Percentiles rank a stretch among this genome's conserved stretches.
Conservation (phyloP, 305 asterid species). For the Fraxinus sp. region DNA sequence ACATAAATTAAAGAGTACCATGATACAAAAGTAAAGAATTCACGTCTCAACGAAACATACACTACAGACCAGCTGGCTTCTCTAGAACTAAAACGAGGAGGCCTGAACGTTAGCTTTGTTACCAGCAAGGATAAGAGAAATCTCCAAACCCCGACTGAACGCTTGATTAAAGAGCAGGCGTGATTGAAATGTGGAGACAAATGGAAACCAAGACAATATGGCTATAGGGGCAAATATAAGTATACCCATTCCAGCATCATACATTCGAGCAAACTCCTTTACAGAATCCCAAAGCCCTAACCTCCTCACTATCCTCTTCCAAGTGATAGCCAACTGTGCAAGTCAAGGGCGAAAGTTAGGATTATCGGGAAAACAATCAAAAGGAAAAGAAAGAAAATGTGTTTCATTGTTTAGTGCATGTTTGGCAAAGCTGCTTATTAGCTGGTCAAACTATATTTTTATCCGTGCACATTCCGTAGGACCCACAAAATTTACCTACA, state of each 20-base stretch:
- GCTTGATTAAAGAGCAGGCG: conserved; percentile 99
- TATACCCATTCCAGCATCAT: conserved; percentile 98
- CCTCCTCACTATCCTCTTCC: conserved; percentile 70
- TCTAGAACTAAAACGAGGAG: conserved; percentile 40
- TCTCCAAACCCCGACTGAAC: conserved; percentile 98
- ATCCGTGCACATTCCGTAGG: background rate
- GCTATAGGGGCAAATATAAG: conserved; percentile 87
- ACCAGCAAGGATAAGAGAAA: conserved; percentile 95
- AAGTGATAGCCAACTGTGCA: conserved; percentile 76
- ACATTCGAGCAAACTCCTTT: conserved; percentile 91
- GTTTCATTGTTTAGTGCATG: background rate
- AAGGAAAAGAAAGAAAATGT: background rate
- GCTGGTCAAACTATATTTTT: background rate
- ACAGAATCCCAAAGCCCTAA: conserved; percentile 98
- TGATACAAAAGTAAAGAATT: background rate
- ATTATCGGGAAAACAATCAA: background rate
- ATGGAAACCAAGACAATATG: conserved; percentile 90
- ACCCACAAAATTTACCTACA: background rate
- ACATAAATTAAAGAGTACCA: background rate
- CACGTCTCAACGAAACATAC: background rate
- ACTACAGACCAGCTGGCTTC: background rate
- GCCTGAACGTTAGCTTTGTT: conserved; percentile 92
- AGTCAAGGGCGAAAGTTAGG: conserved; percentile 7
- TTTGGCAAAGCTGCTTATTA: background rate
- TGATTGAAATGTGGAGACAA: conserved; percentile 96